These are phyloP conservation scores for Darksidea phi DNA, from an alignment of 495 filamentous ascomycete species.

Conservation along the genomic window DNA sequence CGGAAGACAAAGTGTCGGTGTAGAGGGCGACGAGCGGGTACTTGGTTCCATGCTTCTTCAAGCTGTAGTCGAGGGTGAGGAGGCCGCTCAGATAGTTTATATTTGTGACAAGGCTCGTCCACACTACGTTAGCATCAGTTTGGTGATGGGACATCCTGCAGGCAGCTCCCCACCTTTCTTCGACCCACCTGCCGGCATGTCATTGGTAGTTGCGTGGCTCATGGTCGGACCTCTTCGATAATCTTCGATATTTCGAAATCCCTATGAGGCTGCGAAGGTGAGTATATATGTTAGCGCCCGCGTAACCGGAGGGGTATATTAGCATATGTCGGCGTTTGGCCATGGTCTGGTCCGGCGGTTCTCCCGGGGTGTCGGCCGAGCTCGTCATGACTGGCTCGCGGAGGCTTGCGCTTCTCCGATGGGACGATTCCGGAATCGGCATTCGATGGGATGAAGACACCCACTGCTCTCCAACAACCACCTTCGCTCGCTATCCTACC, in stretches of 20 bases:
- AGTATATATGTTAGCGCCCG: too few relatives aligned
- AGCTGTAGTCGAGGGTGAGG: constrained; percentile 67
- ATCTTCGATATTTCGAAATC: too few relatives aligned
- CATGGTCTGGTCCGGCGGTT: too few relatives aligned
- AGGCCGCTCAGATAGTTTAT: constrained; percentile 70
- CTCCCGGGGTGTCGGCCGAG: constrained; percentile 1
- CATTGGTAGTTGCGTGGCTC: neutral
- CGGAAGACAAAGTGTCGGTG: constrained; percentile 64
- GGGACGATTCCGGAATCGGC: neutral
- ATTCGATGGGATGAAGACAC: neutral
- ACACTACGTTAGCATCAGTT: constrained; percentile 49
- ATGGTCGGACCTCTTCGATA: neutral
- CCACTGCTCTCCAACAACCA: neutral
- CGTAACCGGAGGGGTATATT: too few relatives aligned
- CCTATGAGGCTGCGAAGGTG: too few relatives aligned
- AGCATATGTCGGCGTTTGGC: too few relatives aligned
- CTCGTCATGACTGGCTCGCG: constrained; percentile 15
- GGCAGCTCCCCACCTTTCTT: constrained; percentile 36
- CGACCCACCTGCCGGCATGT: constrained; percentile 5
- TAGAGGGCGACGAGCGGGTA: constrained; percentile 78
- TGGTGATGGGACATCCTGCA: neutral
- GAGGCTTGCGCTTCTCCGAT: constrained; percentile 25
- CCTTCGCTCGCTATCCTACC: neutral
- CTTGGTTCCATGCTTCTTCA: constrained; percentile 55
- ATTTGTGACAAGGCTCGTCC: constrained; percentile 80